These are phyloP conservation scores for Hygrophorus russula DNA, from an alignment of 768 basidiomycete species.

Conservation along the genomic window DNA sequence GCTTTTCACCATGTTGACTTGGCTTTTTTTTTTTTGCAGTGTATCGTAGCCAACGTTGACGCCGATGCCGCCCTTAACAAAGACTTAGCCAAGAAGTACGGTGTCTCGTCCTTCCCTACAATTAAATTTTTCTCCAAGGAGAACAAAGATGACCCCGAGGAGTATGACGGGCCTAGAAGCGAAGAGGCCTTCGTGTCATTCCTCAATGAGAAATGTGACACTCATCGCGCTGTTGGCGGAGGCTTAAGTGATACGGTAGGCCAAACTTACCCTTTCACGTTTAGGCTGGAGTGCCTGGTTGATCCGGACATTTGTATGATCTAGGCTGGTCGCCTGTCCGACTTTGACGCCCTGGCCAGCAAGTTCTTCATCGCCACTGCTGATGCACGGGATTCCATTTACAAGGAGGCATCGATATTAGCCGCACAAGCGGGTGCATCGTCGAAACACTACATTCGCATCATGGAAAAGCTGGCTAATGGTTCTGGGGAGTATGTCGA, in stretches of 20 bases:
- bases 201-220: constrained; percentile 83
- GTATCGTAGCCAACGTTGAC: constrained; percentile 84
- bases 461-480: constrained; percentile 80
- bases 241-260: constrained; percentile 59
- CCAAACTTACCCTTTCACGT: constrained; percentile 2
- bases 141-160: constrained; percentile 43
- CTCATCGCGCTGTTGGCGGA: constrained; percentile 74
- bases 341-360: constrained; percentile 69
- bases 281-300: constrained; percentile 1
- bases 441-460: constrained; percentile 72
- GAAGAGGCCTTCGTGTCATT: constrained; percentile 69
- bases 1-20: neutral
- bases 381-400: constrained; percentile 46
- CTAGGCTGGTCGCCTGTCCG: constrained; percentile 72
- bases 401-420: constrained; percentile 50
- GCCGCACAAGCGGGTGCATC: constrained; percentile 37
- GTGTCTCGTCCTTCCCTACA: constrained; percentile 77
- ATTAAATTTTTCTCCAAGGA: constrained; percentile 89
- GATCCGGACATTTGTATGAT: constrained; percentile 5
- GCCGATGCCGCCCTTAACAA: constrained; percentile 78
- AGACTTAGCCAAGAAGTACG: constrained; percentile 59
- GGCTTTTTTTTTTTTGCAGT: constrained; percentile 50
- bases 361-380: constrained; percentile 58
- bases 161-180: constrained; percentile 60
- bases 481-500: constrained; percentile 65